phyloP scores from a whole-genome alignment of 1,284 basidiomycete species.

The Melampsora americana region DNA sequence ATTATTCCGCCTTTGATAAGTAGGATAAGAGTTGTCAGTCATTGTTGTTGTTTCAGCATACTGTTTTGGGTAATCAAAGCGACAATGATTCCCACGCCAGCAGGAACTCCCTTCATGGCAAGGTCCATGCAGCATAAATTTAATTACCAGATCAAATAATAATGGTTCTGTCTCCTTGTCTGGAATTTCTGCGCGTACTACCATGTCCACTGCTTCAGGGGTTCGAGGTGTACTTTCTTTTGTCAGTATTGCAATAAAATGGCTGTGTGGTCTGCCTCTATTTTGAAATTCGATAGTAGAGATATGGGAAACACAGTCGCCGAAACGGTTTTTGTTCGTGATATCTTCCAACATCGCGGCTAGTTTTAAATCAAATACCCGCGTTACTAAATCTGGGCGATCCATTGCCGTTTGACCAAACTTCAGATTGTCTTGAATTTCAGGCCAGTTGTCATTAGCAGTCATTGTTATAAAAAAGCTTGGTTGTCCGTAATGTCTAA shows the following conservation, averaged over 20 bases:
- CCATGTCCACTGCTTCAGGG: constrained; percentile 55
- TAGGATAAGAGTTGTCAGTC: constrained; percentile 56
- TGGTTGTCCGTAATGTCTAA: constrained; percentile 1
- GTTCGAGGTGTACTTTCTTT: constrained; percentile 52
- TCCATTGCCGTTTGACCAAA: not conserved
- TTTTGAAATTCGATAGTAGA: constrained; percentile 61
- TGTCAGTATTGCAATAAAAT: constrained; percentile 55
- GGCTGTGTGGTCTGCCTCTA: constrained; percentile 59
- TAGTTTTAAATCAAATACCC: not conserved
- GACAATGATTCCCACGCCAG: constrained; percentile 57
- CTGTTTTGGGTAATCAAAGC: constrained; percentile 57
- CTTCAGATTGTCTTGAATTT: not conserved
- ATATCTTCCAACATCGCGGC: constrained; percentile 52
- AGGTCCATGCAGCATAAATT: constrained; percentile 59
- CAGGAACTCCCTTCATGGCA: constrained; percentile 55
- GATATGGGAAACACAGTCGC: constrained; percentile 54
- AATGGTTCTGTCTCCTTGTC: constrained; percentile 56
- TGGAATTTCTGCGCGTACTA: constrained; percentile 58
- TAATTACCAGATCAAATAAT: constrained; percentile 54
- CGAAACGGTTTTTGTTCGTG: constrained; percentile 54
- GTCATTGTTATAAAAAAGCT: constrained; percentile 32
- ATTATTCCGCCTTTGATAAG: constrained; percentile 42
- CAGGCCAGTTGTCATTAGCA: constrained; percentile 54
- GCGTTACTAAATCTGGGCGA: not conserved
- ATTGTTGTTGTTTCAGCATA: constrained; percentile 55